Base-by-base conservation (phyloP, 768 basidiomycete species). In the Dendrothele bispora region DNA sequence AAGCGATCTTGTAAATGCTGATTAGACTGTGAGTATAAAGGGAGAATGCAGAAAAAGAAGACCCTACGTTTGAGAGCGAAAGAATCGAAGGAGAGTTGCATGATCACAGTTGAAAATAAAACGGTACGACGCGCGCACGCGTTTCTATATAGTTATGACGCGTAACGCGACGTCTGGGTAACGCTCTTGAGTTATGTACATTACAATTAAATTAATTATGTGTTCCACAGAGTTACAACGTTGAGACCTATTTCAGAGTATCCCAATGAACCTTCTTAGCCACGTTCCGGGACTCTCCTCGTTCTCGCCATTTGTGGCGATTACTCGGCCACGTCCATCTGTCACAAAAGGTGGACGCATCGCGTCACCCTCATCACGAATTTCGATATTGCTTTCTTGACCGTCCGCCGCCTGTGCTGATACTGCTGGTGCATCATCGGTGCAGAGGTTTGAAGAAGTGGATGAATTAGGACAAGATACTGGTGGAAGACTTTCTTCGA, bases 1-100 rank as follows among this genome's bases (percentile, higher is more conserved):
- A 39, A 93, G 68, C 11, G 86, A 84, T 62, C 78, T 84, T 22
- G 84, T 83, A 58, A 92, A 83, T 43, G 83, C 91, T 92, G 55
- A 39, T 43, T 59, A 37, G 47, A 47, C 43, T 59, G 56, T 48
- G 51, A 50, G 52, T 32, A 51, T n/a, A 47, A 21, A 25, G 50
- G 43, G 7, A 51, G 49, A 43, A 29, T 8, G 10, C 42, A 32
- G 14, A 40, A 39, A 15, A 39, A 30, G 50, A 46, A 58, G 46
- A 14, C 21, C 43, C 24, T 46, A 79, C 78, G 67, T 64, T 36
- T 50, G 25, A 46, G 39, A 22, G 83, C 75, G 28, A 67, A 71
- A 26, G 79, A 70, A 62, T 82, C 83, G 50, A 91, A 65, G 15
- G 83, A 80, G 10, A 84, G 79, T 55, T 88, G 85, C 88, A 91